These are phyloP conservation scores for Toxoplasma gondii DNA, from an alignment of 169 alveolate species.

Conservation along the genomic window DNA sequence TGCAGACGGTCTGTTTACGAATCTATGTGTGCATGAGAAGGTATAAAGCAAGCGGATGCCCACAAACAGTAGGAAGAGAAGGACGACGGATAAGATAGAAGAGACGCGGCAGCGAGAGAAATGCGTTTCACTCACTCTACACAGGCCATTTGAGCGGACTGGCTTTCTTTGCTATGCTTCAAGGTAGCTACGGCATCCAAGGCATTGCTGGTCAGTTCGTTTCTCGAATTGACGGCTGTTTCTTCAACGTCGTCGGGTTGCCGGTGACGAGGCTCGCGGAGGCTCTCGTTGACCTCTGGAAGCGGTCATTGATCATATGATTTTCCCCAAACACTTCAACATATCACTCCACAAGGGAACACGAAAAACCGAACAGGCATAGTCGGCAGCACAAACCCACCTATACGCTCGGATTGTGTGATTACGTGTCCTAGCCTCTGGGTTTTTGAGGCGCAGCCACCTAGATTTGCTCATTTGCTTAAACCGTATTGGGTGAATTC, in stretches of 20 bases:
- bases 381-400: too few relatives aligned
- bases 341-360: too few relatives aligned
- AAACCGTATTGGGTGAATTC: too few relatives aligned
- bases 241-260: slow-evolving; percentile 44
- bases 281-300: slow-evolving; percentile 17
- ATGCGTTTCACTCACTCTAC: too few relatives aligned
- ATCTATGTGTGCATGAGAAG: not conserved
- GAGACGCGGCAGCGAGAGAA: not conserved
- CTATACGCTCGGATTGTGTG: too few relatives aligned
- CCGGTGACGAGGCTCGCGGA: slow-evolving; percentile 12
- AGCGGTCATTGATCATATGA: not conserved
- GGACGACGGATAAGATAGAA: not conserved
- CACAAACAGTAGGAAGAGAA: not conserved
- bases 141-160: too few relatives aligned
- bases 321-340: too few relatives aligned
- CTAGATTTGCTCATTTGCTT: too few relatives aligned
- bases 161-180: not conserved
- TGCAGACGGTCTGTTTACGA: too few relatives aligned
- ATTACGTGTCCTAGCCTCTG: too few relatives aligned
- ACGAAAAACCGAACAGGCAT: too few relatives aligned
- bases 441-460: too few relatives aligned
- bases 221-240: slow-evolving; percentile 29
- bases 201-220: slow-evolving; percentile 44
- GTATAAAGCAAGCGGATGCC: not conserved
- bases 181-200: slow-evolving; percentile 53